Base-by-base conservation (phyloP, 2,329 filamentous ascomycete genomes). In the Tolypocladium sp. region DNA sequence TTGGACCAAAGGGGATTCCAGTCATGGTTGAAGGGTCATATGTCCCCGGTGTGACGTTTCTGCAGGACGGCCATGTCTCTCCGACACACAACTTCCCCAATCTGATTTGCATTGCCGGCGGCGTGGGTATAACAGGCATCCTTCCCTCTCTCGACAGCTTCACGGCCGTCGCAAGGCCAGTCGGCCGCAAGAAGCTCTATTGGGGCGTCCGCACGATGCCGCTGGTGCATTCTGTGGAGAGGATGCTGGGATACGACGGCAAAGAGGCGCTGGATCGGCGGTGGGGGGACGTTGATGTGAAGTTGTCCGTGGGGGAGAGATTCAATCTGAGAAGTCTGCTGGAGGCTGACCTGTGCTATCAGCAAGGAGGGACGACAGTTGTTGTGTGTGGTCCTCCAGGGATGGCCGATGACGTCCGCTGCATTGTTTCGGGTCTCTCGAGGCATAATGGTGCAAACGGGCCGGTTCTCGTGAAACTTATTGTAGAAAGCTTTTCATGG, bases 81-180 rank as follows among this genome's bases (percentile, higher is more conserved):
- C 60, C 60, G 30, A 61, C 61, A 12, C 55, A 56, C 35, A 58
- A 62, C 20, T 65, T 57, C 54, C 61, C 63, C 2, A 71, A 70
- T 56, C 61, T 69, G 0, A 61, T 71, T 2, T 70, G 67, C 51
- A 61, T 71, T 41, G 69, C 69, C 13, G 68, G 69, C 30, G 69
- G 69, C 15, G 70, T 70, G 7, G 69, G 69, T 1, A 67, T 71
- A 37, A 69, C 69, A 3, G 70, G 68, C 7, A 65, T 69, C 13
- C 60, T 71, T 9, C 69, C 69, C 10, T 55, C 63, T 12, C 62
- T 67, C 27, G 59, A 59, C 56, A 53, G 59, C 15, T 63, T 59
- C 37, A 60, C 56, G 17, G 57, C 33, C 17, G n/a, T 60, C 20
- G 46, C 57, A 53, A 54, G 59, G 38, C 57, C 61, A 7, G 54